These are phyloP conservation scores for Trichocladium uniseriatum DNA, from an alignment of 495 filamentous ascomycete species.

Conservation along the genomic window DNA sequence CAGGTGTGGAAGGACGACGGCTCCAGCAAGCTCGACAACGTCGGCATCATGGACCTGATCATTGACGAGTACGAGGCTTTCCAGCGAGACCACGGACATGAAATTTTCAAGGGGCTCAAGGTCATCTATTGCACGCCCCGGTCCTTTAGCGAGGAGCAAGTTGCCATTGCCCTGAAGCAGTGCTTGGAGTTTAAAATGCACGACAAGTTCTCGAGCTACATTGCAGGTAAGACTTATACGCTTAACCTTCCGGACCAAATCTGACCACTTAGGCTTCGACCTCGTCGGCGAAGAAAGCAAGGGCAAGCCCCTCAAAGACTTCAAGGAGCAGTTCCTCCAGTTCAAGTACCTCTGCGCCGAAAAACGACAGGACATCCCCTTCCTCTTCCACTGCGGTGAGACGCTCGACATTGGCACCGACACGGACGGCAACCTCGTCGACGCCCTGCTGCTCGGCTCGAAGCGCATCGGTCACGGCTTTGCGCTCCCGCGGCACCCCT, in stretches of 20 bases:
- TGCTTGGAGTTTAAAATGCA: slow-evolving; percentile 76
- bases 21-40: slow-evolving; percentile 32
- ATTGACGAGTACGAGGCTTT: slow-evolving; percentile 38
- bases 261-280: slow-evolving; percentile 56
- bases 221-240: slow-evolving; percentile 40
- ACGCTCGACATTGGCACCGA: slow-evolving; percentile 65
- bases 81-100: slow-evolving; percentile 24
- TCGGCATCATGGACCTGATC: slow-evolving; percentile 43
- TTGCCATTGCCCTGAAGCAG: slow-evolving; percentile 60
- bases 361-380: slow-evolving; percentile 68
- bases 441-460: slow-evolving; percentile 73
- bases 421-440: slow-evolving; percentile 80
- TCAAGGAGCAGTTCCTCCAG: slow-evolving; percentile 68
- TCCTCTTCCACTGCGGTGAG: slow-evolving; percentile 92
- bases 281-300: slow-evolving; percentile 77
- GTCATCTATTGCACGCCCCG: slow-evolving; percentile 46
- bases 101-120: slow-evolving; percentile 37
- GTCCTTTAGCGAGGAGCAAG: slow-evolving; percentile 47
- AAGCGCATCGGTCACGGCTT: slow-evolving; percentile 91
- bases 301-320: slow-evolving; percentile 58
- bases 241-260: neutral
- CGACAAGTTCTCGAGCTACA: slow-evolving; percentile 54
- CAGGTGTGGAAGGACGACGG: slow-evolving; percentile 41
- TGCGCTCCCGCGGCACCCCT: slow-evolving; percentile 75
- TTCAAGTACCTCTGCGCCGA: slow-evolving; percentile 61